These are phyloP conservation scores for Cymodocea nodosa DNA, from an alignment of 116 monocot genomes.

Conservation along the genomic window DNA sequence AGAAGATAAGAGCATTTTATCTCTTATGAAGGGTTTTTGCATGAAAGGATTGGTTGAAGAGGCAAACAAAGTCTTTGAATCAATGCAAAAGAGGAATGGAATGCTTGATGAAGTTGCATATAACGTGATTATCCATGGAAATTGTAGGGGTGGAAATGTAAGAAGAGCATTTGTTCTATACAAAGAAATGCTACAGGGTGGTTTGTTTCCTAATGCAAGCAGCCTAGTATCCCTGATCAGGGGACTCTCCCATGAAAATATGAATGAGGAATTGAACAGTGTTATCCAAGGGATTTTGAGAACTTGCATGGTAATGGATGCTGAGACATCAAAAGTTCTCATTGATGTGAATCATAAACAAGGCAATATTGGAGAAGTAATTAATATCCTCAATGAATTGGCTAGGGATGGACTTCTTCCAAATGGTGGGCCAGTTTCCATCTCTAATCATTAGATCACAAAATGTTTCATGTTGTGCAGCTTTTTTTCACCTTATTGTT, in stretches of 20 bases:
- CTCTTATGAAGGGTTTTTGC: constrained; percentile 25
- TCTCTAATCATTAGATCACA: background rate
- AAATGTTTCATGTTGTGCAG: no score
- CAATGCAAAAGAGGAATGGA: constrained; percentile 6
- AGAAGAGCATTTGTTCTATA: constrained; percentile 18
- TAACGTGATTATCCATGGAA: constrained; percentile 29
- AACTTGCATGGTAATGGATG: constrained; percentile 13
- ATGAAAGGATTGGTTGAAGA: constrained; percentile 24
- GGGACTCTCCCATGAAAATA: constrained; percentile 14
- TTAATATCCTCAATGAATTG: constrained; percentile 16
- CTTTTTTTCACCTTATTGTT: no score
- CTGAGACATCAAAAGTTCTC: constrained; percentile 15
- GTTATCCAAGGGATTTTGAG: constrained; percentile 18
- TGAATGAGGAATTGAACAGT: constrained; percentile 13
- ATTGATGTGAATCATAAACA: constrained; percentile 21
- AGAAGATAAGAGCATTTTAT: constrained; percentile 6
- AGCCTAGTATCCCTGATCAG: constrained; percentile 15
- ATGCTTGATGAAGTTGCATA: constrained; percentile 20
- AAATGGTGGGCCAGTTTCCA: background rate
- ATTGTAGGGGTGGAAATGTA: constrained; percentile 23
- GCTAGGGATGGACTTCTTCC: constrained; percentile 12
- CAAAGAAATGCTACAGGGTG: constrained; percentile 12
- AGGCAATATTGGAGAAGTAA: constrained; percentile 16
- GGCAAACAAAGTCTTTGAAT: constrained; percentile 21
- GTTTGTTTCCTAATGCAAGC: constrained; percentile 13